Base-by-base conservation (phyloP, 169 alveolate species). In the Eimeria necatrix region DNA sequence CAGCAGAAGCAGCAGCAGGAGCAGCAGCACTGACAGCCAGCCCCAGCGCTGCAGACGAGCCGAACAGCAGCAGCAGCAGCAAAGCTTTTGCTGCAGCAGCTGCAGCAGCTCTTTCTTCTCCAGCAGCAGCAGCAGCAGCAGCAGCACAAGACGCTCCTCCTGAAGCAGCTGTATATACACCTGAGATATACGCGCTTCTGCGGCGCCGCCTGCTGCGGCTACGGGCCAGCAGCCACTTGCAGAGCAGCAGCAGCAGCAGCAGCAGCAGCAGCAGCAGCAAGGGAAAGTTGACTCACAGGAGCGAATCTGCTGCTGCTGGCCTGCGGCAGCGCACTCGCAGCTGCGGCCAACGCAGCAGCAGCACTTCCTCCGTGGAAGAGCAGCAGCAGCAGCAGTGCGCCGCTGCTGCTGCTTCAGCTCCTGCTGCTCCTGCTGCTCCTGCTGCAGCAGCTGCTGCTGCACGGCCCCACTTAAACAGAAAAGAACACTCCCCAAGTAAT, bases 131-230 rank as follows among this genome's bases (percentile, higher is more conserved):
- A 74, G 85, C 60, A 16, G n/a, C 60, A 74, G n/a, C n/a, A n/a
- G 60, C 20, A 56, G 26, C 76, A 9, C 26, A 20, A 10, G 76
- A 49, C 53, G 24, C 46, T 51, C 60, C 24, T 4, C 91, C 76
- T n/a, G 91, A 83, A 83, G 26, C 73, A 32, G 32, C n/a, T 26
- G 20, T 59, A 18, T 83, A 83, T 59, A 83, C 78, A 26, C 60
- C 73, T 12, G 78, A 83, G 91, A 12, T 83, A 24, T 52, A 32
- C 8, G 78, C 91, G 7, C 91, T 83, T 52, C 20, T 83, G 78
- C 61, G 91, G 78, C 76, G 91, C 24, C 91, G 91, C 46, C 60
- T 83, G 61, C 53, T 83, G 78, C 91, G 91, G 68, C 61, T 83
- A 32, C 73, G 91, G 76, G 91, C 91, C 18, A 26, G 91, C 91